Evolutionary conservation across 2,329 filamentous ascomycete species (phyloP).

Genomic region (Lachnellula willkommii): DNA sequence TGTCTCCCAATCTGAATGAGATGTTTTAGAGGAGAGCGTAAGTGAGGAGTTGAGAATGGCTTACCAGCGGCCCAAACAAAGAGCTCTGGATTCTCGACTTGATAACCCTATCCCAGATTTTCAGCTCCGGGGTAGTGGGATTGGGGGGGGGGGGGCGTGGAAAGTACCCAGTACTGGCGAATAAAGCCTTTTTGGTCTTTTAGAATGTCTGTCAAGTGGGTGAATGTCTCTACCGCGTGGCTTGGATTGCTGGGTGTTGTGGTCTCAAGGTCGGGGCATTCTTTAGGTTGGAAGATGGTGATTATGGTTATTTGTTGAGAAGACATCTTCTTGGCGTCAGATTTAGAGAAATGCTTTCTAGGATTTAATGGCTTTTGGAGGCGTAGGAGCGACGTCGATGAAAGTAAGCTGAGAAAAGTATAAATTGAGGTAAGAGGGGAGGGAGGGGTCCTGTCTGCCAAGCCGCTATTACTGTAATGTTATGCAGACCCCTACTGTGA

Average conservation of each 20-base stretch:
- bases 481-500: too few relatives aligned
- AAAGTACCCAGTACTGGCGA: background rate
- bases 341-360: background rate
- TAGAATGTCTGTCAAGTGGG: background rate
- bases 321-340: background rate
- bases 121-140: background rate
- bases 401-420: too few relatives aligned
- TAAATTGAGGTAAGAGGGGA: too few relatives aligned
- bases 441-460: too few relatives aligned
- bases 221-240: background rate
- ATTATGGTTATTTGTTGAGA: background rate
- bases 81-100: constrained; percentile 4
- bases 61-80: constrained; percentile 4
- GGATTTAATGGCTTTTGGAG: too few relatives aligned
- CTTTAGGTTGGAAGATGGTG: background rate
- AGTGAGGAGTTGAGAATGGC: background rate
- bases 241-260: background rate
- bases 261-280: background rate
- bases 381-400: too few relatives aligned
- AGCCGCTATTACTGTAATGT: too few relatives aligned
- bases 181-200: background rate
- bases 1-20: background rate
- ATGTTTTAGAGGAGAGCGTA: background rate
- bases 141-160: too few relatives aligned
- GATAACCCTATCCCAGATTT: background rate